A percentile compares a stretch with the other conserved stretches of the same genome.
Evolutionary conservation across 163 green algal species (phyloP).

Genomic region (Prototheca cutis): DNA sequence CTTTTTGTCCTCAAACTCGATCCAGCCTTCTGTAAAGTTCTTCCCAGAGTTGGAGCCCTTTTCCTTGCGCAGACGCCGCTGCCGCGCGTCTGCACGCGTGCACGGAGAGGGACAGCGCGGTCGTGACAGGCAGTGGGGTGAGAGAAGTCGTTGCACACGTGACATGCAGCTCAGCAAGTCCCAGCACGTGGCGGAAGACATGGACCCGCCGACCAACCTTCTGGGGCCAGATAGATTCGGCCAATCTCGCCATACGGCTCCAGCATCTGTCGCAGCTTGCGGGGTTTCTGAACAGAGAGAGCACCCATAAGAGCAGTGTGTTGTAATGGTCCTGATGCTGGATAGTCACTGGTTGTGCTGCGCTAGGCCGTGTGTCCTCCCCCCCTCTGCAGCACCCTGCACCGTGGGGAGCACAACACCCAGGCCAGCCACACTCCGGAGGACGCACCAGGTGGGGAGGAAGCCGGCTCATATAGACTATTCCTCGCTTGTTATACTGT

Average conservation of each 20-base stretch:
- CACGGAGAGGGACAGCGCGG: background rate
- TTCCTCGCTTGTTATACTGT: conserved; percentile 36
- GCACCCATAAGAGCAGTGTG: too few species aligned
- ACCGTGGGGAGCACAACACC: too few species aligned
- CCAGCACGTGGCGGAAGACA: background rate
- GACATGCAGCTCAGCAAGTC: too few species aligned
- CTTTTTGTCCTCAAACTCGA: conserved; percentile 94
- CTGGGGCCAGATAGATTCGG: conserved; percentile 81
- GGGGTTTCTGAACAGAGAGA: conserved; percentile 73
- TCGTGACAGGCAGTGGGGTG: background rate
- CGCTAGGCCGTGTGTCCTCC: too few species aligned
- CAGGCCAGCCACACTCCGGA: too few species aligned
- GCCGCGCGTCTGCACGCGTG: conserved; percentile 7
- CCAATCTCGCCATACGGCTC: conserved; percentile 61
- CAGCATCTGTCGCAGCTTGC: conserved; percentile 86
- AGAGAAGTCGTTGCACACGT: too few species aligned
- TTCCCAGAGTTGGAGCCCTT: conserved; percentile 61
- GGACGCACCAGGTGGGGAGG: conserved; percentile 72
- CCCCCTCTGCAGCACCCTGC: too few species aligned
- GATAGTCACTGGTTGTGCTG: too few species aligned
- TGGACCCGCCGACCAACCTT: conserved; percentile 36
- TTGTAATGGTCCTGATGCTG: too few species aligned
- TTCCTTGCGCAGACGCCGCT: conserved; percentile 53
- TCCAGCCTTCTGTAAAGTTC: conserved; percentile 84
- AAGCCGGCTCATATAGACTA: conserved; percentile 84